Conservation (phyloP, 768 basidiomycete species). For the Pleurotus djamor region DNA sequence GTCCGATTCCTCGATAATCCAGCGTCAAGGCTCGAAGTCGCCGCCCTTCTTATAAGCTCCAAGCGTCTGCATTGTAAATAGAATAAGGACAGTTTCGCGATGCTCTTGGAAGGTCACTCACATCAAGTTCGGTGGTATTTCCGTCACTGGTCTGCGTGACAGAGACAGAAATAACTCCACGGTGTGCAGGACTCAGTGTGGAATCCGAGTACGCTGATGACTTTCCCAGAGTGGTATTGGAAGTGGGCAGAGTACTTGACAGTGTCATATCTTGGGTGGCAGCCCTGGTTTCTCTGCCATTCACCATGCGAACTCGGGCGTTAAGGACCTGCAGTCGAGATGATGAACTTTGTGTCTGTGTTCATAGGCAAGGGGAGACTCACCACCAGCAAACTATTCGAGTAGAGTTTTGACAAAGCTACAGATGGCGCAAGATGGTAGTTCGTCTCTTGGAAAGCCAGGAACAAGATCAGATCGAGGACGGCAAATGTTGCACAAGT, state of each 20-base stretch:
- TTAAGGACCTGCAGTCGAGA: not conserved
- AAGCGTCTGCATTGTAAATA: not conserved
- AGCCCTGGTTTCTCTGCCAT: not conserved
- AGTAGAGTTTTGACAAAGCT: constrained; percentile 19
- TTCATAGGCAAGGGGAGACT: not conserved
- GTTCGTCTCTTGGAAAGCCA: constrained; percentile 16
- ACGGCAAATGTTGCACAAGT: constrained; percentile 18
- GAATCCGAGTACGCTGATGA: not conserved
- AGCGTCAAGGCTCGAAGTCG: not conserved
- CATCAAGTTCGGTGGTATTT: not conserved
- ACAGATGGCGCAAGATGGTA: constrained; percentile 20
- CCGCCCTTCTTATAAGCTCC: not conserved
- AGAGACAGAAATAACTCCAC: not conserved
- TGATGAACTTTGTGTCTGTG: not conserved
- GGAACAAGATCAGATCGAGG: constrained; percentile 17
- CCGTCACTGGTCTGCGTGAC: constrained; percentile 1
- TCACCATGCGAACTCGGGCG: not conserved
- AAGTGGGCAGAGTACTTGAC: not conserved
- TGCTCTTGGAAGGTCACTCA: not conserved
- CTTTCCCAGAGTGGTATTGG: not conserved
- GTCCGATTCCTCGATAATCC: too few species aligned
- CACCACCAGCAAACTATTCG: constrained; percentile 20
- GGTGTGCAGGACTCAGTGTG: not conserved
- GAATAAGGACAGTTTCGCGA: not conserved
- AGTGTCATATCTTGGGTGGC: not conserved